A percentile compares a stretch with the other conserved stretches of the same genome.
phyloP scores from a whole-genome alignment of 768 basidiomycete species.

The Podaxis sp. region DNA sequence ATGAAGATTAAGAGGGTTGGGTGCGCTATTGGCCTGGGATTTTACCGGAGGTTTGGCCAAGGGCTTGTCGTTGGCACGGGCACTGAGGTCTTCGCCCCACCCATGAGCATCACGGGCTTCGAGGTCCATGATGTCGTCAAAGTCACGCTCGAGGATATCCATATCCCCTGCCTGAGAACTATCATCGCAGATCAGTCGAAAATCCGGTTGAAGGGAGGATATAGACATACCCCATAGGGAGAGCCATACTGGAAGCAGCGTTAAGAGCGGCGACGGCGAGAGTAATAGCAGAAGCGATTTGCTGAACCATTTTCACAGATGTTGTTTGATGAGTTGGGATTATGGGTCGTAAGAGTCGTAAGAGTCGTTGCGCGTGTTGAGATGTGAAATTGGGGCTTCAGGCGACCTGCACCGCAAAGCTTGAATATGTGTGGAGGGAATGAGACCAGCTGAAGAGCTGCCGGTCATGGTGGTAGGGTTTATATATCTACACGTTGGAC shows the following conservation, averaged over 20 bases:
- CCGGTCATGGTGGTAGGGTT: not conserved
- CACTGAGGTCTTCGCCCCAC: not conserved
- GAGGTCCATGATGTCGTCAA: not conserved
- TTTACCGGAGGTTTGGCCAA: not conserved
- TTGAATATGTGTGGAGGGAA: slow-evolving; percentile 21
- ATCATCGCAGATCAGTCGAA: not conserved
- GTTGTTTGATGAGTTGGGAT: not conserved
- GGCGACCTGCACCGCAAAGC: slow-evolving; percentile 37
- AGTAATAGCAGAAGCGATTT: slow-evolving; percentile 1
- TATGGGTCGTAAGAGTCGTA: not conserved
- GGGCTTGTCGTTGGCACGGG: not conserved
- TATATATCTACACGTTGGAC: slow-evolving; percentile 16
- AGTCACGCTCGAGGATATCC: not conserved
- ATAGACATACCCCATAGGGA: slow-evolving; percentile 1
- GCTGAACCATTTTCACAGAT: not conserved
- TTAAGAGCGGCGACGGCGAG: slow-evolving; percentile 4
- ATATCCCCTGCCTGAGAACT: not conserved
- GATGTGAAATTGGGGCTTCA: not conserved
- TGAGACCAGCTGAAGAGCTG: slow-evolving; percentile 37
- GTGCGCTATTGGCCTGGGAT: not conserved
- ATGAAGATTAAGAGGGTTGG: not conserved
- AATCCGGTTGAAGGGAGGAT: not conserved
- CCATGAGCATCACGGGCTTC: not conserved
- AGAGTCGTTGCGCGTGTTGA: not conserved
- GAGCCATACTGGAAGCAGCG: not conserved